Percentiles rank a stretch among this genome's conserved stretches.
Conservation (phyloP, 1,284 basidiomycete species). For the Sutorius eximius region DNA sequence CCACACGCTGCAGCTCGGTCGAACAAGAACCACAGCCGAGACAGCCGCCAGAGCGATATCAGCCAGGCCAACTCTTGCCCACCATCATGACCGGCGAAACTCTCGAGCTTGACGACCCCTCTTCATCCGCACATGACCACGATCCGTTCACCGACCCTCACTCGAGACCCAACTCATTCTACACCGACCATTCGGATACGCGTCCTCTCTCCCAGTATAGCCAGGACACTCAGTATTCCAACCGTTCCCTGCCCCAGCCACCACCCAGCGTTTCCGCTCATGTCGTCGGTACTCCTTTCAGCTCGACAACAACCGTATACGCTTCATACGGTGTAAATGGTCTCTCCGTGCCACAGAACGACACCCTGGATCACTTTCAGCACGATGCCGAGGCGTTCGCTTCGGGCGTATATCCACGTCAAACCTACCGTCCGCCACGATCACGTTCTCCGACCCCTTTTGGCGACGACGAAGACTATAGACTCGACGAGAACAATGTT, state of each 20-base stretch:
- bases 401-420: conserved; percentile 55
- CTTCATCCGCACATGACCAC: conserved; percentile 22
- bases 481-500: conserved; percentile 52
- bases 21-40: conserved; percentile 8
- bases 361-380: conserved; percentile 46
- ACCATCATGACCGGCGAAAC: conserved; percentile 40
- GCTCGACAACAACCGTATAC: conserved; percentile 14
- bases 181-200: conserved; percentile 25
- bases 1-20: conserved; percentile 5
- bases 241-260: conserved; percentile 24
- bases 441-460: conserved; percentile 74
- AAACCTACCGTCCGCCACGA: conserved; percentile 48
- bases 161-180: conserved; percentile 23
- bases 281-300: conserved; percentile 29
- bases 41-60: conserved; percentile 32
- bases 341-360: conserved; percentile 24
- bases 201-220: conserved; percentile 31
- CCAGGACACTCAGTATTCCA: conserved; percentile 25
- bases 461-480: conserved; percentile 68
- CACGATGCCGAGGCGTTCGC: conserved; percentile 66
- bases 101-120: conserved; percentile 33
- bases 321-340: conserved; percentile 6
- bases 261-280: conserved; percentile 15
- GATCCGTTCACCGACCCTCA: conserved; percentile 32
- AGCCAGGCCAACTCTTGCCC: conserved; percentile 36